Base-by-base conservation (phyloP, 257 asterid species). In the Ehretia macrophylla region DNA sequence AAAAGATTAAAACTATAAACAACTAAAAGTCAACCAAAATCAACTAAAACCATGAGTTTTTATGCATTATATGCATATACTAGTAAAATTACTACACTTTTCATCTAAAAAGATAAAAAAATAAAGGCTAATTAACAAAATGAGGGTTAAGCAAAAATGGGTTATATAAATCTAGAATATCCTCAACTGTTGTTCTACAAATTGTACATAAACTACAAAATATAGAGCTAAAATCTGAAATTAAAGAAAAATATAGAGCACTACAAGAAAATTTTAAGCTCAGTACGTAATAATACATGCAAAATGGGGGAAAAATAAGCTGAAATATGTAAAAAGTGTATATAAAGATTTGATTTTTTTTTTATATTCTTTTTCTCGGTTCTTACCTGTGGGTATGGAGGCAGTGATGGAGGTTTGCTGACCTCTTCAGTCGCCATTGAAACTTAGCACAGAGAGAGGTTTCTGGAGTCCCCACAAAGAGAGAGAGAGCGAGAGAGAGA, bases 311-410 rank as follows among this genome's bases (percentile, higher is more conserved):
- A 10, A 0, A 19, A 18, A 19, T 4, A 18, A 8, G 10, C 19
- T 5, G 0, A 14, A 14, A 16, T 45, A 4, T 9, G 17, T 0
- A 45, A n/a, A 9, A 46, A 14, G 18, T n/a, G 18, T 16, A 51
- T 8, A 11, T 19, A 1, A 14, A 13, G 12, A 45, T 12, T 12
- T 12, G 12, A 45, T 17, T 4, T 45, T 20, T 45, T 20, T 47
- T 12, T 6, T 8, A 9, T 32, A 21, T 27, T 18, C 14, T 19
- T 19, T 10, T 19, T 11, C 13, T 35, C 1, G 18, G 5, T 17
- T 56, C 61, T 55, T 52, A 88, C 96, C 92, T 85, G 85, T 16
- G 92, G 92, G 73, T 85, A 87, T 22, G 87, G 74, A 59, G 90
- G 91, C 54, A 74, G 80, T 9, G 87, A 67, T 59, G 93, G 73